These are phyloP conservation scores for Colletotrichum agaves DNA, from an alignment of 2,329 filamentous ascomycete species.

Conservation along the genomic window DNA sequence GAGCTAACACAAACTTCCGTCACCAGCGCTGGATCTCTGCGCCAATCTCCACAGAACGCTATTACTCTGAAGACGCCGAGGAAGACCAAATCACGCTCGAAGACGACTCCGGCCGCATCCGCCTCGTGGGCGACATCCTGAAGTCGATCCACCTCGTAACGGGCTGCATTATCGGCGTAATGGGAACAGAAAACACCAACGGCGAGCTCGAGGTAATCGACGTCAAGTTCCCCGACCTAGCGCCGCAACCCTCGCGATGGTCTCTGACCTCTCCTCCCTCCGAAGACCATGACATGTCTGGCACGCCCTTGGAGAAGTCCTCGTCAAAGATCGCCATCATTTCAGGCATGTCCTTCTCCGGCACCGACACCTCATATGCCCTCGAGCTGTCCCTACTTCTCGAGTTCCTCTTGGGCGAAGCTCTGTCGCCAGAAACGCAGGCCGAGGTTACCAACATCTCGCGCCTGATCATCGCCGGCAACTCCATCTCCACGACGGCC, in stretches of 20 bases:
- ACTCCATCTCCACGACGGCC: conserved; percentile 74
- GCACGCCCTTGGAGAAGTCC: conserved; percentile 44
- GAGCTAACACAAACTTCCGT: not conserved
- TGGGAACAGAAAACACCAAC: conserved; percentile 92
- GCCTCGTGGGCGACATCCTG: conserved; percentile 78
- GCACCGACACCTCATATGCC: conserved; percentile 75
- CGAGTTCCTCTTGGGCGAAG: conserved; percentile 90
- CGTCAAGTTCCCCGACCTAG: conserved; percentile 86
- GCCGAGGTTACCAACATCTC: conserved; percentile 74
- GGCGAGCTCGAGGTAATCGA: conserved; percentile 95
- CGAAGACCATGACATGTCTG: conserved; percentile 69
- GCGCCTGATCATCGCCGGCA: conserved; percentile 89
- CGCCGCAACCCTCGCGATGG: conserved; percentile 86
- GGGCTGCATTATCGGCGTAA: conserved; percentile 91
- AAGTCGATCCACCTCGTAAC: conserved; percentile 81
- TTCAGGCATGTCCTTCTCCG: conserved; percentile 87
- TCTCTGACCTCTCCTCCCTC: conserved; percentile 65
- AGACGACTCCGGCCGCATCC: conserved; percentile 91
- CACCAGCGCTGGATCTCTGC: conserved; percentile 86
- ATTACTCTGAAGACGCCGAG: conserved; percentile 69
- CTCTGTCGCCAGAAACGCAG: conserved; percentile 70
- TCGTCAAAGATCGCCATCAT: conserved; percentile 79
- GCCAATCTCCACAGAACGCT: conserved; percentile 80
- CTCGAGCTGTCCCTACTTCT: conserved; percentile 81
- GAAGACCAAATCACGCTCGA: conserved; percentile 84